A percentile compares a stretch with the other conserved stretches of the same genome.
Evolutionary conservation across 495 filamentous ascomycete species (phyloP).

Genomic region (Neurospora sublineolata): DNA sequence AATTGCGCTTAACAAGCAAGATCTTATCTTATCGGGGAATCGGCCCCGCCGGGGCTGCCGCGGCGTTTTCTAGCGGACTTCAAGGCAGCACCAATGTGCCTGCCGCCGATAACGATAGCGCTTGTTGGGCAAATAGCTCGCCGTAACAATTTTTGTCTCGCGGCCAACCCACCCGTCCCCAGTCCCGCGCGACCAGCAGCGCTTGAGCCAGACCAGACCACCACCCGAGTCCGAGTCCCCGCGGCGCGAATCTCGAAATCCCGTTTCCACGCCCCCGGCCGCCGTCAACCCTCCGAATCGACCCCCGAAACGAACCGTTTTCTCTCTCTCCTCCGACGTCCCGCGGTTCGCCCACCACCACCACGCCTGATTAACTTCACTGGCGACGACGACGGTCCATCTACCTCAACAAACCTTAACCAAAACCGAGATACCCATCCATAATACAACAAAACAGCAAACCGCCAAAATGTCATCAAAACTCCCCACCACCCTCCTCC

Average conservation of each 20-base stretch:
- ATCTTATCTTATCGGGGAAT: not conserved
- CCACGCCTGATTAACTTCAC: not conserved
- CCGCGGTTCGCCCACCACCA: not conserved
- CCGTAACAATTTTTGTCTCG: not conserved
- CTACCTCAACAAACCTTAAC: not conserved
- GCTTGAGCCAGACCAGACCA: not conserved
- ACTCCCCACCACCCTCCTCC: slow-evolving; percentile 18
- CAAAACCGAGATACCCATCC: not conserved
- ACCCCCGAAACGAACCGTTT: not conserved
- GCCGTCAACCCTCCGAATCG: not conserved
- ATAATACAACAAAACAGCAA: not conserved
- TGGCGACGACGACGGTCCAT: not conserved
- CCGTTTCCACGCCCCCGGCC: not conserved
- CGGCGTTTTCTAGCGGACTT: not conserved
- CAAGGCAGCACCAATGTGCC: not conserved
- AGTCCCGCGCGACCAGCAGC: not conserved
- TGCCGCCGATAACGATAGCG: slow-evolving; percentile 2
- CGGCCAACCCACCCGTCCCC: not conserved
- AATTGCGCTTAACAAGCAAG: not conserved
- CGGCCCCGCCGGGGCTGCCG: not conserved
- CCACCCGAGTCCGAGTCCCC: not conserved
- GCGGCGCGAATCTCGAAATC: not conserved
- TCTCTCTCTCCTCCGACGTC: not conserved
- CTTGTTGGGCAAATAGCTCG: not conserved
- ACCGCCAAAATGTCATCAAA: slow-evolving; percentile 17